These are phyloP conservation scores for Tylopilus sp. DNA, from an alignment of 1,284 basidiomycete genomes.

Conservation along the genomic window DNA sequence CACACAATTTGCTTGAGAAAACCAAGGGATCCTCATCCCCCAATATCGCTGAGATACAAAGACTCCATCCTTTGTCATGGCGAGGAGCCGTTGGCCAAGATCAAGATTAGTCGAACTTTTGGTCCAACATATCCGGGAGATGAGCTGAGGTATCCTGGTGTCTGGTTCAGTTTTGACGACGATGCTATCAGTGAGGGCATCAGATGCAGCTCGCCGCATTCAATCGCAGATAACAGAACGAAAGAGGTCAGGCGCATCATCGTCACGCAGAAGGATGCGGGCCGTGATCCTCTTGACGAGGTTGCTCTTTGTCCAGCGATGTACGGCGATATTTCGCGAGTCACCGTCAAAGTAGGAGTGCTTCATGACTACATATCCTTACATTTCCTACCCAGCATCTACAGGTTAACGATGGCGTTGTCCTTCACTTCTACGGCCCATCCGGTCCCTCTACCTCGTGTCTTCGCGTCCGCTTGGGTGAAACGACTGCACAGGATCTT, in stretches of 20 bases:
- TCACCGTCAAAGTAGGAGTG: slow-evolving; percentile 56
- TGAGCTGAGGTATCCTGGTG: slow-evolving; percentile 75
- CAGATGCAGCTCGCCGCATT: slow-evolving; percentile 39
- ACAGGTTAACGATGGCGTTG: slow-evolving; percentile 72
- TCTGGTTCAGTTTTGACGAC: slow-evolving; percentile 77
- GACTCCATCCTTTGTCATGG: slow-evolving; percentile 57
- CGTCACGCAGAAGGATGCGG: slow-evolving; percentile 63
- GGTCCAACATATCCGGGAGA: slow-evolving; percentile 84
- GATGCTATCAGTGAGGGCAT: slow-evolving; percentile 53
- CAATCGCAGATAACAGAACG: slow-evolving; percentile 49
- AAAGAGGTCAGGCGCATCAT: slow-evolving; percentile 77
- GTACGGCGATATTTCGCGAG: slow-evolving; percentile 66
- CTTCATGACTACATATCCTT: not conserved
- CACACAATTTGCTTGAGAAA: slow-evolving; percentile 70
- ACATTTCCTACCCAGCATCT: slow-evolving; percentile 1
- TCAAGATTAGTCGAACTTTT: slow-evolving; percentile 69
- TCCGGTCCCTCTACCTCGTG: slow-evolving; percentile 38
- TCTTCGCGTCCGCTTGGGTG: slow-evolving; percentile 67
- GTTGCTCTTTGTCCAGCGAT: slow-evolving; percentile 59
- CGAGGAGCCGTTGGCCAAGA: slow-evolving; percentile 57
- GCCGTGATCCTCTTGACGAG: slow-evolving; percentile 64
- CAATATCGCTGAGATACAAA: slow-evolving; percentile 68
- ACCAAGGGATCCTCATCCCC: slow-evolving; percentile 59
- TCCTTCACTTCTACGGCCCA: slow-evolving; percentile 61
- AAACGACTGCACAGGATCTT: slow-evolving; percentile 80